A percentile compares a stretch with the other conserved stretches of the same genome.
Evolutionary conservation across 148 eudicot species (phyloP).

Genomic region (Linanthus parryae): DNA sequence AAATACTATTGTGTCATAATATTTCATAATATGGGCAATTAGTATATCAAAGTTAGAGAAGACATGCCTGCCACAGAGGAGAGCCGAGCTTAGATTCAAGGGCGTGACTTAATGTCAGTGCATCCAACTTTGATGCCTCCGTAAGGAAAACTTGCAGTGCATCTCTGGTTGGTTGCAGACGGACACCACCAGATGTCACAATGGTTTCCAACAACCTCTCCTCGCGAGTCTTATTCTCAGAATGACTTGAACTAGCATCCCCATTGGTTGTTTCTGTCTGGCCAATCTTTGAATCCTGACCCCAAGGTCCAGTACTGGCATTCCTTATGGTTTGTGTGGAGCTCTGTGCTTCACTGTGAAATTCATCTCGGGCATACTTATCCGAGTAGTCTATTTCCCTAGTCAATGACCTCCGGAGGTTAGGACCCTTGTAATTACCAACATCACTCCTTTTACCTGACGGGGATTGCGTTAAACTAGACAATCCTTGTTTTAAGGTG

Average conservation of each 20-base stretch:
- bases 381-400: constrained; percentile 50
- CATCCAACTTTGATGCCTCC: constrained; percentile 84
- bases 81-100: constrained; percentile 77
- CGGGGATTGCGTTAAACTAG: constrained; percentile 55
- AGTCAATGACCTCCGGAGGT: constrained; percentile 75
- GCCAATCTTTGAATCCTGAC: constrained; percentile 40
- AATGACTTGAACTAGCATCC: constrained; percentile 35
- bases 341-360: constrained; percentile 36
- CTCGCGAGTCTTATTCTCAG: constrained; percentile 62
- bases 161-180: constrained; percentile 94
- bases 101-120: constrained; percentile 68
- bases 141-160: constrained; percentile 71
- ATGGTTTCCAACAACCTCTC: constrained; percentile 88
- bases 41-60: too few relatives aligned
- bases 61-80: constrained; percentile 83
- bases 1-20: too few relatives aligned
- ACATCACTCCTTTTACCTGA: constrained; percentile 54
- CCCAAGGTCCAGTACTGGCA: constrained; percentile 57
- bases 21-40: too few relatives aligned
- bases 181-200: constrained; percentile 93
- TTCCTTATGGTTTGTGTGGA: constrained; percentile 34
- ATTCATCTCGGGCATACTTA: constrained; percentile 41
- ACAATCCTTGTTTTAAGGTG: constrained; percentile 74
- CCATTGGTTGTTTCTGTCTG: constrained; percentile 44
- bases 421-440: constrained; percentile 83